phyloP scores from a whole-genome alignment of 1,139 yeast species.

The Geotrichum aggregatum region DNA sequence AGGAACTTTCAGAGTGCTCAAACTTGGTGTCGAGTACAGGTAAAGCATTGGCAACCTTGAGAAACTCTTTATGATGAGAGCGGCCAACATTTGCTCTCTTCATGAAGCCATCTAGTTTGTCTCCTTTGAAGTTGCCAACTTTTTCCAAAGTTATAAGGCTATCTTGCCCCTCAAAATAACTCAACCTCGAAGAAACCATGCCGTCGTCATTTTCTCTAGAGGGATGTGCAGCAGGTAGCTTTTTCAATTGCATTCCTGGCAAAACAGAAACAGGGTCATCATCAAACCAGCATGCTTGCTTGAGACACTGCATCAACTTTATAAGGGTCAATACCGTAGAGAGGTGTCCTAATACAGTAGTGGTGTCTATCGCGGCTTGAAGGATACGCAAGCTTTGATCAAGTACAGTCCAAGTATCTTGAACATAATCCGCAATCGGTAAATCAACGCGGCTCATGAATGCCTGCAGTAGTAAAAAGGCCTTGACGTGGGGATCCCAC shows the following conservation, averaged over 20 bases:
- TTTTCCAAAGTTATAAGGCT: slow-evolving; percentile 22
- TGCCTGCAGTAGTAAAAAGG: slow-evolving; percentile 81
- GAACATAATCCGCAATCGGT: slow-evolving; percentile 93
- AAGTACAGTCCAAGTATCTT: slow-evolving; percentile 86
- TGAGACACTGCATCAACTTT: slow-evolving; percentile 75
- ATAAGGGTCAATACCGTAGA: slow-evolving; percentile 58
- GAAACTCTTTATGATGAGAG: slow-evolving; percentile 36
- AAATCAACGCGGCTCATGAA: slow-evolving; percentile 75
- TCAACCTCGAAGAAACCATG: slow-evolving; percentile 19
- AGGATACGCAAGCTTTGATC: slow-evolving; percentile 92
- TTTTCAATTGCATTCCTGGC: slow-evolving; percentile 57
- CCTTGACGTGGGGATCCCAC: slow-evolving; percentile 95
- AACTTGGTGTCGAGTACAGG: slow-evolving; percentile 46
- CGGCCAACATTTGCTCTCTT: slow-evolving; percentile 40
- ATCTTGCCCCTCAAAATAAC: slow-evolving; percentile 13
- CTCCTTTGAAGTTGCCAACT: slow-evolving; percentile 22
- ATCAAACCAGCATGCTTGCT: slow-evolving; percentile 85
- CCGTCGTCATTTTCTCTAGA: slow-evolving; percentile 32
- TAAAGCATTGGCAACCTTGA: slow-evolving; percentile 44
- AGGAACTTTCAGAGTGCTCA: slow-evolving; percentile 26
- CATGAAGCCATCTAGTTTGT: slow-evolving; percentile 32
- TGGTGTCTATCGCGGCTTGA: slow-evolving; percentile 87
- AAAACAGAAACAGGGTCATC: slow-evolving; percentile 63
- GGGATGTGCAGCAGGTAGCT: slow-evolving; percentile 28
- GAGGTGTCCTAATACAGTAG: slow-evolving; percentile 76